These are phyloP conservation scores for Dendrobium officinale DNA, from an alignment of 106 monocot genomes.

Conservation along the genomic window DNA sequence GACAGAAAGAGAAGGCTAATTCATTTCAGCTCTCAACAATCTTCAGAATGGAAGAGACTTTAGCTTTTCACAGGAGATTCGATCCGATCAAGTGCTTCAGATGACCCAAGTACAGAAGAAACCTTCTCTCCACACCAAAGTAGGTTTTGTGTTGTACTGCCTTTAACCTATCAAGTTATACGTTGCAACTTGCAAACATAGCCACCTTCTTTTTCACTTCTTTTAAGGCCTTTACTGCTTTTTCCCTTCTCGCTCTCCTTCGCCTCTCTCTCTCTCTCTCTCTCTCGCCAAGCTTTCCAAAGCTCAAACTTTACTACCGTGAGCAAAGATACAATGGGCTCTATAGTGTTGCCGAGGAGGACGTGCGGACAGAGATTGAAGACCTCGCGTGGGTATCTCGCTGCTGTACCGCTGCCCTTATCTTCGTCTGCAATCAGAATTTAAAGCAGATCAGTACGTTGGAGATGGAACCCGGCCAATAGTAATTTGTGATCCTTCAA, in stretches of 20 bases:
- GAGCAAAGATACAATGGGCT: background rate
- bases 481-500: too few relatives aligned
- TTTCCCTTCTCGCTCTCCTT: background rate
- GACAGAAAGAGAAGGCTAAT: background rate
- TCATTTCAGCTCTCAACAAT: conserved; percentile 7
- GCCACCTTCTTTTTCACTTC: background rate
- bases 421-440: conserved; percentile 3
- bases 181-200: background rate
- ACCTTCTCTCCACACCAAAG: background rate
- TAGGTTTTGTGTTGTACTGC: conserved; percentile 2
- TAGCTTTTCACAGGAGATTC: conserved; percentile 8
- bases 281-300: background rate
- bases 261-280: background rate
- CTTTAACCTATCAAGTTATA: background rate
- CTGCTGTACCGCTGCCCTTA: background rate
- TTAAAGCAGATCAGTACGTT: background rate
- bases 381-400: conserved; percentile 15
- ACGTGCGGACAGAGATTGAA: background rate
- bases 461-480: background rate
- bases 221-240: background rate
- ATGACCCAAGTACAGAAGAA: conserved; percentile 8
- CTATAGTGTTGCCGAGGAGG: background rate
- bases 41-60: conserved; percentile 5
- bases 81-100: background rate
- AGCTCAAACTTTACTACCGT: background rate